Conservation (phyloP, 441 rosid genomes). For the Syzygium syzygioides region DNA sequence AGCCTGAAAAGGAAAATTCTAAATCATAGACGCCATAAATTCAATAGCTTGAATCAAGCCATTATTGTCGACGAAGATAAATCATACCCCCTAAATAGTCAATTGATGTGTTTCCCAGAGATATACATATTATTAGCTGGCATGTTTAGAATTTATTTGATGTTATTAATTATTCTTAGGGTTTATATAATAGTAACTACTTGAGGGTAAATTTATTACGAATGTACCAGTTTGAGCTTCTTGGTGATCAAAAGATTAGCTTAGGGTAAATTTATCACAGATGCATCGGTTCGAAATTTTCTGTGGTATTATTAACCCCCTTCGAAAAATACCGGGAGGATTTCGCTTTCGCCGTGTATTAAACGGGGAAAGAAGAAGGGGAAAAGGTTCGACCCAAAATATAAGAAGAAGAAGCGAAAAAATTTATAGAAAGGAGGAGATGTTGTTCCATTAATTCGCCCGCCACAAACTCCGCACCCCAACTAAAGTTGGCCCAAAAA, state of each 20-base stretch:
- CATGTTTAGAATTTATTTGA: no score
- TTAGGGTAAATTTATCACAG: no score
- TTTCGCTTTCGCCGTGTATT: not conserved
- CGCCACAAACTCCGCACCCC: not conserved
- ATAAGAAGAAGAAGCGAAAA: not conserved
- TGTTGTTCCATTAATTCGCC: not conserved
- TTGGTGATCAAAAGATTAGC: no score
- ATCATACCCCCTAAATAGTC: not conserved
- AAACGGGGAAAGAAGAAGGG: not conserved
- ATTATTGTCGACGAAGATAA: not conserved
- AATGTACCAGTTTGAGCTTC: no score
- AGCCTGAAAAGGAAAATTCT: rapidly evolving
- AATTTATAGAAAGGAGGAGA: not conserved
- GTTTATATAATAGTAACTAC: no score
- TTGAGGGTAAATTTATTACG: no score
- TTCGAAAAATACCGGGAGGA: not conserved
- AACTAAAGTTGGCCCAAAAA: not conserved
- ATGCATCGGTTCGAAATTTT: no score
- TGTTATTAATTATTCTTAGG: no score
- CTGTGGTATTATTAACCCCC: no score
- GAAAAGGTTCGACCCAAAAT: not conserved
- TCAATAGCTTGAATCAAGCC: not conserved
- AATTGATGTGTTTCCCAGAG: not conserved
- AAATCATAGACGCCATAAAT: not conserved
- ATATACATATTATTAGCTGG: no score